A percentile compares a stretch with the other conserved stretches of the same genome.
phyloP scores from a whole-genome alignment of 2,329 filamentous ascomycete genomes.

The Grosmannia serpens region DNA sequence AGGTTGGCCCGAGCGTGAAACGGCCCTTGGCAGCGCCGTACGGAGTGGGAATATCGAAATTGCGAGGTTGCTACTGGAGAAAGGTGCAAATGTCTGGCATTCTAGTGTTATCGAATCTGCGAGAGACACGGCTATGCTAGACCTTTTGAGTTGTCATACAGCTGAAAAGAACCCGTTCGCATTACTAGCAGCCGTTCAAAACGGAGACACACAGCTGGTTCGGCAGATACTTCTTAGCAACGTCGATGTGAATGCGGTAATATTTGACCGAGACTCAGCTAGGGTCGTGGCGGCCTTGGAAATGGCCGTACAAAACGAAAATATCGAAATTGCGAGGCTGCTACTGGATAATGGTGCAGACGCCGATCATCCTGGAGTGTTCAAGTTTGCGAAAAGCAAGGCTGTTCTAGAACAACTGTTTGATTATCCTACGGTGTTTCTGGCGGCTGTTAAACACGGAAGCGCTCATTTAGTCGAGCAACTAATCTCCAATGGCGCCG shows the following conservation, averaged over 20 bases:
- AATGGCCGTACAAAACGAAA: background rate
- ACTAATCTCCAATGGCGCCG: background rate
- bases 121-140: background rate
- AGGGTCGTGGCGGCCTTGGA: background rate
- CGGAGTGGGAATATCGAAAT: background rate
- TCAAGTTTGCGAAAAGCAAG: background rate
- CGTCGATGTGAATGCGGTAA: too few species aligned
- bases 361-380: background rate
- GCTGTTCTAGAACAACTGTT: background rate
- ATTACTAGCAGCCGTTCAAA: too few species aligned
- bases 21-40: background rate
- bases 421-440: background rate
- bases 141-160: too few species aligned
- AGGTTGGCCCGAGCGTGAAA: background rate
- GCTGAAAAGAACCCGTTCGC: too few species aligned
- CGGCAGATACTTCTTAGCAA: too few species aligned
- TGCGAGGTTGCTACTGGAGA: background rate
- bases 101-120: background rate
- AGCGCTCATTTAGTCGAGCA: background rate
- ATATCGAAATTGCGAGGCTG: background rate
- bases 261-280: too few species aligned
- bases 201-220: too few species aligned
- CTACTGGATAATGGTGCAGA: background rate
- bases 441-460: background rate
- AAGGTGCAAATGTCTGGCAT: background rate